phyloP scores from a whole-genome alignment of 208 protist genomes.

The Herpetomonas tarakana region DNA sequence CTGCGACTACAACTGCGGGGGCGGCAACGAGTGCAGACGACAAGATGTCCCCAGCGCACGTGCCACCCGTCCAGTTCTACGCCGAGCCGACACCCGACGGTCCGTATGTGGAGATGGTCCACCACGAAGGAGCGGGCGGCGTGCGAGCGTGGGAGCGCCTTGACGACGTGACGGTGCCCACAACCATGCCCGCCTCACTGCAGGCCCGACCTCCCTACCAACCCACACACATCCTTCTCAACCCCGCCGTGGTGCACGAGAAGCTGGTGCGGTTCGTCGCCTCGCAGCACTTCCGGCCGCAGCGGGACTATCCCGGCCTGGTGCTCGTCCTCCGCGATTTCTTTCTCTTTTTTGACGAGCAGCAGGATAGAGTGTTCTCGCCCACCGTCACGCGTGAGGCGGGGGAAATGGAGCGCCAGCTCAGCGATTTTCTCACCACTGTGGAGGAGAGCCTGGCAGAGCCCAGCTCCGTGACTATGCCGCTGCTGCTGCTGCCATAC shows the following conservation, averaged over 20 bases:
- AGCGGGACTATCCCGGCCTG: slow-evolving; percentile 16
- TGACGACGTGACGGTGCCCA: background rate
- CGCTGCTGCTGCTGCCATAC: slow-evolving; percentile 29
- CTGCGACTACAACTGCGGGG: no score
- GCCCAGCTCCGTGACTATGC: background rate
- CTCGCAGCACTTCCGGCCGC: slow-evolving; percentile 16
- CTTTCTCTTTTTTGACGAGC: slow-evolving; percentile 4
- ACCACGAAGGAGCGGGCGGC: background rate
- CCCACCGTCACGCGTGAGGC: slow-evolving; percentile 1
- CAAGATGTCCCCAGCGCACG: no score
- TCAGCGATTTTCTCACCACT: slow-evolving; percentile 2
- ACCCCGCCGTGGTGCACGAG: slow-evolving; percentile 26
- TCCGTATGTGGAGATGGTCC: background rate
- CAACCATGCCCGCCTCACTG: background rate
- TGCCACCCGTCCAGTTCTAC: background rate
- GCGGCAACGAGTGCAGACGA: background rate
- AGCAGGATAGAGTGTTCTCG: background rate
- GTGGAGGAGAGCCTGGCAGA: slow-evolving; percentile 1
- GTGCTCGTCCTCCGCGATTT: slow-evolving; percentile 31
- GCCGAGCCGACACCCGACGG: background rate
- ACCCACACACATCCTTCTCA: slow-evolving; percentile 46
- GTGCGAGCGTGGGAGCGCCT: background rate
- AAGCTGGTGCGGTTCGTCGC: slow-evolving; percentile 22
- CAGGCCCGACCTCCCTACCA: slow-evolving; percentile 44
- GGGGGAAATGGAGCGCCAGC: slow-evolving; percentile 4